Evolutionary conservation across 2,329 filamentous ascomycete genomes (phyloP).

Genomic region (Colletotrichum caudatum): DNA sequence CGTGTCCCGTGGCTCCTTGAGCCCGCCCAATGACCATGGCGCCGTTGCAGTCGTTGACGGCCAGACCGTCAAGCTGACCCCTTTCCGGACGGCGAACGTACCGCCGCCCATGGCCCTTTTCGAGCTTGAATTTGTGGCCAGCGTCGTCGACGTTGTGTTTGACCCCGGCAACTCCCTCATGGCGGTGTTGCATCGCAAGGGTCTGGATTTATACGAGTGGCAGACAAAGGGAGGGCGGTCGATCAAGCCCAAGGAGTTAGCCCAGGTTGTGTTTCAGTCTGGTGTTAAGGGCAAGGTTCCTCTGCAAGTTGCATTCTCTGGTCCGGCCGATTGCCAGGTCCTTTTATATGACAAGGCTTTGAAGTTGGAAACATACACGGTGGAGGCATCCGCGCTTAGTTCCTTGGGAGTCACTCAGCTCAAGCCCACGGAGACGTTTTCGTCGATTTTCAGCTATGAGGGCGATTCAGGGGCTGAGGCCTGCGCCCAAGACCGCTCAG

Average conservation of each 20-base stretch:
- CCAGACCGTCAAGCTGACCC: slow-evolving; percentile 81
- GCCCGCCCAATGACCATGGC: slow-evolving; percentile 80
- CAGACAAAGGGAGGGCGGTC: slow-evolving; percentile 69
- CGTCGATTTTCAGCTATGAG: slow-evolving; percentile 51
- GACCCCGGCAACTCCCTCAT: slow-evolving; percentile 73
- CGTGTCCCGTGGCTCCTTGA: slow-evolving; percentile 75
- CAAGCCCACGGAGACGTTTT: slow-evolving; percentile 27
- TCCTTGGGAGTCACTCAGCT: slow-evolving; percentile 18
- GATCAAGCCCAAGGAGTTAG: slow-evolving; percentile 56
- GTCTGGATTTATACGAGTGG: slow-evolving; percentile 78
- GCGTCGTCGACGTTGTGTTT: slow-evolving; percentile 81
- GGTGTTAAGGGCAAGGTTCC: slow-evolving; percentile 38
- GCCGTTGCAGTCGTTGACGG: slow-evolving; percentile 89
- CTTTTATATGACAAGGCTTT: slow-evolving; percentile 48
- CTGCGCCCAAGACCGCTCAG: slow-evolving; percentile 61
- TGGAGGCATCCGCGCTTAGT: slow-evolving; percentile 3
- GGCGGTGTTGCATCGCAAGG: slow-evolving; percentile 76
- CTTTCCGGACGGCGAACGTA: slow-evolving; percentile 84
- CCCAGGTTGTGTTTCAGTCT: slow-evolving; percentile 54
- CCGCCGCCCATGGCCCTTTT: slow-evolving; percentile 93
- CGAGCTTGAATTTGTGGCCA: slow-evolving; percentile 72
- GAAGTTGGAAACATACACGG: slow-evolving; percentile 29
- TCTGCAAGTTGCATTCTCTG: slow-evolving; percentile 50
- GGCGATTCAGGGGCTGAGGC: slow-evolving; percentile 48
- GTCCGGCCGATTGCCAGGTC: slow-evolving; percentile 47